Evolutionary conservation across 2,329 filamentous ascomycete genomes (phyloP).

Genomic region (Lizonia empirigonia): DNA sequence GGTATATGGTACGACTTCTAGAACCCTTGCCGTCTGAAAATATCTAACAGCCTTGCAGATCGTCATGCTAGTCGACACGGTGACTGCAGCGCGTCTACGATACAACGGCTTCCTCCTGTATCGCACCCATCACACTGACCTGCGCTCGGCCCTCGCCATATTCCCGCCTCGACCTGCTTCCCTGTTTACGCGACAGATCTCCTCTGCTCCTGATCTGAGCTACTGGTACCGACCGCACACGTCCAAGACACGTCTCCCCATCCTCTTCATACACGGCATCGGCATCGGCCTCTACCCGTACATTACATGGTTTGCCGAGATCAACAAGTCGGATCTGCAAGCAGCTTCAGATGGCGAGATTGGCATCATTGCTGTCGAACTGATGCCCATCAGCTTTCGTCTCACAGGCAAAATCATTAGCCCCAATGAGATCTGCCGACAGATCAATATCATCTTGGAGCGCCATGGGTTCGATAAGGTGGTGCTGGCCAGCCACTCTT

Average conservation of each 20-base stretch:
- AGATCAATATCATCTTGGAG: constrained; percentile 64
- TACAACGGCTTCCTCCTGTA: constrained; percentile 61
- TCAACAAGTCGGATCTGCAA: constrained; percentile 49
- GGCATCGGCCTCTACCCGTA: constrained; percentile 71
- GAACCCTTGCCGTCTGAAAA: not conserved
- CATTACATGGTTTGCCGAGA: constrained; percentile 59
- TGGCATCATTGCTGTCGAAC: constrained; percentile 69
- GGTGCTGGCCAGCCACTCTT: constrained; percentile 65
- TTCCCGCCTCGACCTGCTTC: constrained; percentile 65
- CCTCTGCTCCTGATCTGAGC: constrained; percentile 57
- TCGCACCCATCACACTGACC: constrained; percentile 51
- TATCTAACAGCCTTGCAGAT: constrained; percentile 34
- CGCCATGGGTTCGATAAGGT: constrained; percentile 64
- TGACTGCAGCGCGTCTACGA: constrained; percentile 50
- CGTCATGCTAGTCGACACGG: constrained; percentile 59
- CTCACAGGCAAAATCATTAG: constrained; percentile 61
- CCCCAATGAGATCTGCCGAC: constrained; percentile 60
- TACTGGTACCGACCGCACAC: constrained; percentile 73
- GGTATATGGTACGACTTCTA: constrained; percentile 65
- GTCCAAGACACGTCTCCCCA: constrained; percentile 61
- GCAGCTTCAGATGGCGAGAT: constrained; percentile 53
- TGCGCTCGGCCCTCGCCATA: constrained; percentile 54
- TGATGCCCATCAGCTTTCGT: constrained; percentile 69
- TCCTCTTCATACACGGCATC: constrained; percentile 74
- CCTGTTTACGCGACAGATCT: constrained; percentile 54